Evolutionary conservation across 1,139 yeast species (phyloP), one percentile per base, ranked within the genome.

Genomic region (Kodamaea ohmeri): DNA sequence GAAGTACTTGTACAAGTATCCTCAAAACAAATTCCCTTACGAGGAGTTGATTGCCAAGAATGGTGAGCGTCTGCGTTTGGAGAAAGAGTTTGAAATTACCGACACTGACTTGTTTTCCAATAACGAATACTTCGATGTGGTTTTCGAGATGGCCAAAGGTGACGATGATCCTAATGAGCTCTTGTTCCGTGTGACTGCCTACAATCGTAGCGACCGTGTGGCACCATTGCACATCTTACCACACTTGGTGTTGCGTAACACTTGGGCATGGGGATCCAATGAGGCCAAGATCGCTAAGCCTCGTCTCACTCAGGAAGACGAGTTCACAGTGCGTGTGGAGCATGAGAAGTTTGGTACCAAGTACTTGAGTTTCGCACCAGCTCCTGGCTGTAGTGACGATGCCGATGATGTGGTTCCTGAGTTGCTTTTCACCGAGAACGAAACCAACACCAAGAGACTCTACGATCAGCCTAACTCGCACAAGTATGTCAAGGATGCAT

Each of bases 1-100:
- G 88, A 89, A 90, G 66, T 88, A 84, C 51, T 71, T 88, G 45
- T 90, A 90, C 75, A 90, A 90, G 67, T 90, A 90, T 57, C 96
- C 97, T 15, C 96, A 88, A 49, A 67, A 71, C 34, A 78, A 79
- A 61, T 90, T 78, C 59, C 97, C 97, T 0, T 90, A 90, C 60
- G 70, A 86, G 53, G 72, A 88, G 52, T 67, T 90, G 59, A 77
- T 85, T 20, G 77, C 75, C 36, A 86, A 80, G 52, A 87, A 85
- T 52, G 82, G 73, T 15, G 71, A 77, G 51, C 64, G 95, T 52
- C 58, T 79, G 34, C 73, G 95, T 51, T 54, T 64, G 42, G 84
- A 87, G 51, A 60, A 52, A 14, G 96, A 87, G 61, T 87, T 61
- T 56, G 95, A 87, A 60, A 63, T 87, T 44, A 67, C 76, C 8